Evolutionary conservation across 1,284 basidiomycete genomes (phyloP).

Genomic region (Meira miltonrushii): DNA sequence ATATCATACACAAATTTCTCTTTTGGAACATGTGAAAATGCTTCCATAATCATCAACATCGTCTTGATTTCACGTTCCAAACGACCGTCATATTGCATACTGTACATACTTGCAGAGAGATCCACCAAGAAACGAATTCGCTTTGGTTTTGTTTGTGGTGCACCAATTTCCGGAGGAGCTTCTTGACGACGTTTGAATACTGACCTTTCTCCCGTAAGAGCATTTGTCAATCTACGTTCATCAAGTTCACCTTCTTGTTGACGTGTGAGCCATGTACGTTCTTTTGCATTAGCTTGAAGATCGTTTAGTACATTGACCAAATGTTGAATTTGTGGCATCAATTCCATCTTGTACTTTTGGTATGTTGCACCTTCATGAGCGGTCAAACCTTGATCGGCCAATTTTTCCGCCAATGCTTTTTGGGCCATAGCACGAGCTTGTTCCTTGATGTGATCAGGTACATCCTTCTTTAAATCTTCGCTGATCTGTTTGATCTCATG

Average conservation of each 20-base stretch:
- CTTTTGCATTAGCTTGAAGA: slow-evolving; percentile 52
- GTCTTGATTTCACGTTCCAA: slow-evolving; percentile 47
- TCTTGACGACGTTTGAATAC: slow-evolving; percentile 51
- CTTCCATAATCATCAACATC: slow-evolving; percentile 52
- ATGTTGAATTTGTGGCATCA: slow-evolving; percentile 41
- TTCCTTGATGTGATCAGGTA: slow-evolving; percentile 50
- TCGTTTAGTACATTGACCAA: slow-evolving; percentile 45
- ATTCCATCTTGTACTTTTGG: slow-evolving; percentile 42
- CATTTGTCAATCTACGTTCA: slow-evolving; percentile 51
- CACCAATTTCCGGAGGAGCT: slow-evolving; percentile 47
- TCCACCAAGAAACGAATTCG: slow-evolving; percentile 53
- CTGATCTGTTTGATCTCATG: slow-evolving; percentile 51
- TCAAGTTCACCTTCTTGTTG: slow-evolving; percentile 54
- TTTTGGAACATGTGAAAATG: slow-evolving; percentile 38
- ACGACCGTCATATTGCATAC: slow-evolving; percentile 50
- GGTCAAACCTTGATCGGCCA: slow-evolving; percentile 49
- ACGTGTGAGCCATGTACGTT: slow-evolving; percentile 52
- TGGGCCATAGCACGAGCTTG: slow-evolving; percentile 53
- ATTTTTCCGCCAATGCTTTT: slow-evolving; percentile 49
- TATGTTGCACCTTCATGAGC: slow-evolving; percentile 44
- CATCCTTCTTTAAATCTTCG: slow-evolving; percentile 49
- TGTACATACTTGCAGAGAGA: slow-evolving; percentile 45
- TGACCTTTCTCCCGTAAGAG: slow-evolving; percentile 51
- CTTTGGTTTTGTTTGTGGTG: slow-evolving; percentile 53
- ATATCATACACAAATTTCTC: slow-evolving; percentile 49